phyloP scores from a whole-genome alignment of 1,284 basidiomycete species.

The Tilletia walkeri region DNA sequence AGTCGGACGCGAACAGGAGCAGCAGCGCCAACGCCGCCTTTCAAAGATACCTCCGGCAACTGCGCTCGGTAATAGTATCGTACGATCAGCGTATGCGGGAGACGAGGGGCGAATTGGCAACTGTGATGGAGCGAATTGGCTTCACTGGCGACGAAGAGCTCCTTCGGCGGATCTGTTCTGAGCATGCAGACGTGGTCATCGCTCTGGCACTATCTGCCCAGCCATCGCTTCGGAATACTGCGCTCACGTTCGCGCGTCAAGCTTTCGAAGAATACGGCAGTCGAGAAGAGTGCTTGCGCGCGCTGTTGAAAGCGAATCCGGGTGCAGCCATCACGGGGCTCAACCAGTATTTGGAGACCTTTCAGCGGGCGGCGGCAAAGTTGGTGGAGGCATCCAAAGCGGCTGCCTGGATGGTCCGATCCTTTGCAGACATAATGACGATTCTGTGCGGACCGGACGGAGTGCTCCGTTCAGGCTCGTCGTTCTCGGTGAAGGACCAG shows the following conservation, averaged over 20 bases:
- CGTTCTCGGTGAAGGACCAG: slow-evolving; percentile 36
- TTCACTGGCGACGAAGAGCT: slow-evolving; percentile 31
- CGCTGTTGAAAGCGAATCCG: slow-evolving; percentile 37
- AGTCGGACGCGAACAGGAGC: slow-evolving; percentile 15
- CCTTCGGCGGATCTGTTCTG: slow-evolving; percentile 35
- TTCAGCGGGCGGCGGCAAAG: slow-evolving; percentile 29
- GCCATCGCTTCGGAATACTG: slow-evolving; percentile 35
- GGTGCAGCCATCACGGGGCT: slow-evolving; percentile 31
- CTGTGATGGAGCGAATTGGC: slow-evolving; percentile 33
- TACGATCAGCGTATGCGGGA: slow-evolving; percentile 29
- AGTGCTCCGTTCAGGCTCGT: slow-evolving; percentile 44
- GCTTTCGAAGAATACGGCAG: slow-evolving; percentile 39
- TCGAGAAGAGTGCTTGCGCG: slow-evolving; percentile 44
- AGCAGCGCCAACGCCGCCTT: slow-evolving; percentile 23
- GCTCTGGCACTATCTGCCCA: slow-evolving; percentile 41
- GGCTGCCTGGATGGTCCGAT: slow-evolving; percentile 45
- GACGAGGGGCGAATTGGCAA: slow-evolving; percentile 31
- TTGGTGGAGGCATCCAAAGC: slow-evolving; percentile 43
- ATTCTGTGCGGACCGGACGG: slow-evolving; percentile 50
- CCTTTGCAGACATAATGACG: slow-evolving; percentile 49
- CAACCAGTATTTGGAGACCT: slow-evolving; percentile 32
- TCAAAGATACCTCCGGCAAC: slow-evolving; percentile 28
- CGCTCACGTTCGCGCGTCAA: slow-evolving; percentile 41
- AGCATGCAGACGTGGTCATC: slow-evolving; percentile 33
- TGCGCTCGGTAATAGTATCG: slow-evolving; percentile 31